phyloP scores from a whole-genome alignment of 2,329 filamentous ascomycete genomes.

The Colletotrichum cordylinicola region DNA sequence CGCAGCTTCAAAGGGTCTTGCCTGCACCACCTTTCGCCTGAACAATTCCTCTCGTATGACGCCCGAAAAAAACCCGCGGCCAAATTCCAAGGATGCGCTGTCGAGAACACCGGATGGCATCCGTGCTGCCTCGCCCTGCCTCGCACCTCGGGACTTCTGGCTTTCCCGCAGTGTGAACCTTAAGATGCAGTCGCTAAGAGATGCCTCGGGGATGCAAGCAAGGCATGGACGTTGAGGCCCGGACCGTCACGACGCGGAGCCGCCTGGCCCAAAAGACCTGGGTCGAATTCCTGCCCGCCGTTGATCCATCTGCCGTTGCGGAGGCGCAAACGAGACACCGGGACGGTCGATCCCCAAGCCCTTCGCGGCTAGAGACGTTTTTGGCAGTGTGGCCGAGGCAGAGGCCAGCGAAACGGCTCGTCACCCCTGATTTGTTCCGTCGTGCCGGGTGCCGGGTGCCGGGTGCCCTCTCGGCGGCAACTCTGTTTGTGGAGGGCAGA shows the following conservation, averaged over 20 bases:
- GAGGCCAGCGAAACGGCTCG: neutral
- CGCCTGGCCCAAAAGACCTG: neutral
- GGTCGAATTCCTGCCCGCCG: neutral
- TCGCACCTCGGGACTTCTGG: neutral
- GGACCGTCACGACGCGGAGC: neutral
- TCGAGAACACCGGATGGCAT: conserved; percentile 5
- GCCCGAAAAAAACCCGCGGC: neutral
- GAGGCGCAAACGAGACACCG: neutral
- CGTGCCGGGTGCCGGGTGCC: neutral
- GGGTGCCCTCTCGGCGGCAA: neutral
- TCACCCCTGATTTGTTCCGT: neutral
- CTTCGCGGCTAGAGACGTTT: neutral
- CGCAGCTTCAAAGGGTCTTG: neutral
- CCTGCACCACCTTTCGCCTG: neutral
- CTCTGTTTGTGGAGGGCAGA: neutral
- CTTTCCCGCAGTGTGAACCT: neutral
- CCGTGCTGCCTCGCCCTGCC: neutral
- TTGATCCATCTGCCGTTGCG: neutral
- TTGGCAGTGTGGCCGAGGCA: conserved; percentile 7
- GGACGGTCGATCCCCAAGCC: neutral
- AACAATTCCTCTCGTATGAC: neutral
- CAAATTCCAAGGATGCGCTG: neutral
- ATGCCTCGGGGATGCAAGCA: neutral
- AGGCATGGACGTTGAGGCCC: neutral
- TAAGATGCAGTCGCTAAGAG: neutral